Evolutionary conservation across 768 basidiomycete species (phyloP).

Genomic region (Mycena amicta): DNA sequence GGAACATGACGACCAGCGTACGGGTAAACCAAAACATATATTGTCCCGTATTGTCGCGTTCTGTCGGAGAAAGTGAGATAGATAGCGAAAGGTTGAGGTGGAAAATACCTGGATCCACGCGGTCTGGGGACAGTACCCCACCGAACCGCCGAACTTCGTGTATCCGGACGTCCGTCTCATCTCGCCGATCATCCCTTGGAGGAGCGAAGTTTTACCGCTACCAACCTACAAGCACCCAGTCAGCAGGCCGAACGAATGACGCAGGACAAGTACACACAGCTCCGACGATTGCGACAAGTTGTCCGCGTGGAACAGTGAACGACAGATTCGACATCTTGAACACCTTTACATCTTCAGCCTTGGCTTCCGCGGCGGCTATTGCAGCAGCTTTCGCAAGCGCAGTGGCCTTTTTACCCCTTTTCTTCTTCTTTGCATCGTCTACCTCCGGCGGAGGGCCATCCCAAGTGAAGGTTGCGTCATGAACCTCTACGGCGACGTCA

Average conservation of each 20-base stretch:
- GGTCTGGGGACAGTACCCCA: conserved; percentile 83
- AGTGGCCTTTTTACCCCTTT: conserved; percentile 27
- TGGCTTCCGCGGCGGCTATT: conserved; percentile 18
- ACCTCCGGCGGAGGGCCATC: conserved; percentile 68
- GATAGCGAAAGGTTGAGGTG: conserved; percentile 6
- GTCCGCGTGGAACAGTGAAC: conserved; percentile 71
- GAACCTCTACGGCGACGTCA: conserved; percentile 66
- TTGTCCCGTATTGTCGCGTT: conserved; percentile 89
- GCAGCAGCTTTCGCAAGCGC: conserved; percentile 14
- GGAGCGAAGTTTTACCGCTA: conserved; percentile 65
- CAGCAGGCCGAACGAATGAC: not conserved
- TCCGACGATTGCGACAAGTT: conserved; percentile 84
- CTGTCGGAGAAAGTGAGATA: conserved; percentile 30
- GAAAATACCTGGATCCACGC: conserved; percentile 86
- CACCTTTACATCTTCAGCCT: conserved; percentile 40
- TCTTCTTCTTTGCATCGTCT: conserved; percentile 41
- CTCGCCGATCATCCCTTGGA: conserved; percentile 80
- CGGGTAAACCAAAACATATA: conserved; percentile 79
- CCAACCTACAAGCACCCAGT: conserved; percentile 44
- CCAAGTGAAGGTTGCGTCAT: conserved; percentile 82
- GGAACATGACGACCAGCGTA: not conserved
- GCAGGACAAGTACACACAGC: conserved; percentile 37
- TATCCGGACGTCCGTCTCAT: conserved; percentile 74
- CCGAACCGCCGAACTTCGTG: conserved; percentile 72
- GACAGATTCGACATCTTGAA: conserved; percentile 71